Base-by-base conservation (phyloP, 192 early-diverging fungal species). In the Paraglomus occultum region DNA sequence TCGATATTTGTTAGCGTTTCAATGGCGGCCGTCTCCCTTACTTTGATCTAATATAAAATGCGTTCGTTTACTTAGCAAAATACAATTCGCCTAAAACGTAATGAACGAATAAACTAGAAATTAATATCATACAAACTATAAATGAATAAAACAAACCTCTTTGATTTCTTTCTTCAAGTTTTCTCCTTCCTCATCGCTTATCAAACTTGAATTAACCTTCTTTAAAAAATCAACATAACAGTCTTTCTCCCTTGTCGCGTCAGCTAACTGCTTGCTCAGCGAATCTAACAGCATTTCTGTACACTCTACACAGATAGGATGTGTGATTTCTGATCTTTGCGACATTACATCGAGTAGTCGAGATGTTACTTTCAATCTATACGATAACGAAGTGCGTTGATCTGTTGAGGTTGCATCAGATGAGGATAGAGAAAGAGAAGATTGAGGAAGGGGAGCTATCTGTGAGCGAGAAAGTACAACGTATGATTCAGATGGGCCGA, bases 301-400 rank as follows among this genome's bases (percentile, higher is more conserved):
- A 70, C 96, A 98, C 54, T 94, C 94, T 67, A 91, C 85, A 73
- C 96, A 98, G 74, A 96, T 84, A 11, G 93, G 93, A 59, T 95
- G 92, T 52, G 84, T 84, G 12, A 92, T 77, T 52, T 84, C 84
- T 2, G 92, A 89, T 44, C 84, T 83, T n/a, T 84, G 80, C 0
- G 90, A 90, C 67, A 95, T 85, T 65, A 88, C 64, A 52, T 94
- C 91, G 79, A 92, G 93, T 48, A 97, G 68, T 38, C 85, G 82
- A 22, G 83, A 88, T 0, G 88, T 83, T 0, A 84, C 79, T 67
- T 87, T 86, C 11, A 88, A 79, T 12, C 85, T 76, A 65, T 87
- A 85, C 31, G 72, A 74, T 65, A 62, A 75, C 57, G 58, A 65
- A 44, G 65, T 74, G 23, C 67, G 72, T 39, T 47, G 7, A 31